Percentiles rank a stretch among this genome's conserved stretches.
Evolutionary conservation across 1,284 basidiomycete genomes (phyloP).

Genomic region (Cryptococcus sp.): DNA sequence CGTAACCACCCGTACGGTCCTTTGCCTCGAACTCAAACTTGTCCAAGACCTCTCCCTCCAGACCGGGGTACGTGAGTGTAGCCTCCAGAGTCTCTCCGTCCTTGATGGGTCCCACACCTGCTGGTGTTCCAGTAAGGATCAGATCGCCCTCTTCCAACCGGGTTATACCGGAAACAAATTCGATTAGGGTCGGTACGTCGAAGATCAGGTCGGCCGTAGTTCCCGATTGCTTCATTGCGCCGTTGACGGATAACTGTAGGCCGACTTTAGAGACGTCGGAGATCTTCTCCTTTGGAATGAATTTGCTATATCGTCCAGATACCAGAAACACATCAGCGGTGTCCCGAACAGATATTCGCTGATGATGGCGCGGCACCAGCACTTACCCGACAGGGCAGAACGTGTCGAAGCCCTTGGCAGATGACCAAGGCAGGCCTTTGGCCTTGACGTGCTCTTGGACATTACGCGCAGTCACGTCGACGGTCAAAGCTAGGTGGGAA

Average conservation of each 20-base stretch:
- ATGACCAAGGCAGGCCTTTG: conserved; percentile 89
- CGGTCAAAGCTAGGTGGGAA: conserved; percentile 69
- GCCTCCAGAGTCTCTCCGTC: conserved; percentile 81
- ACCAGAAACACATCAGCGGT: neutral
- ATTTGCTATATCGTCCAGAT: conserved; percentile 59
- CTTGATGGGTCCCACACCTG: conserved; percentile 78
- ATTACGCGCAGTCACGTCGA: conserved; percentile 95
- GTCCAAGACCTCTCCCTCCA: conserved; percentile 61
- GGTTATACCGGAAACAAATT: conserved; percentile 94
- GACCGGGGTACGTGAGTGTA: conserved; percentile 61
- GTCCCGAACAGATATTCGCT: neutral
- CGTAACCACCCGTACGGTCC: conserved; percentile 70
- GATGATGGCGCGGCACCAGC: neutral
- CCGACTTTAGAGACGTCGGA: conserved; percentile 73
- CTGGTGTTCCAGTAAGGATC: conserved; percentile 81
- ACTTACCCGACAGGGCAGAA: conserved; percentile 71
- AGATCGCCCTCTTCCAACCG: conserved; percentile 91
- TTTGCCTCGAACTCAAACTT: conserved; percentile 68
- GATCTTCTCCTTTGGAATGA: conserved; percentile 75
- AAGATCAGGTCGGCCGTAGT: conserved; percentile 91
- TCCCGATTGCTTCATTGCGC: conserved; percentile 77
- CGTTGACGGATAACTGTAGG: conserved; percentile 68
- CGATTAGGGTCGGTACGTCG: conserved; percentile 82
- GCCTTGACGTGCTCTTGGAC: conserved; percentile 91
- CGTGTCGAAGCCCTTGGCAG: conserved; percentile 88